Base-by-base conservation (phyloP, 352 stramenopile genomes). In the Globisporangium parvum region DNA sequence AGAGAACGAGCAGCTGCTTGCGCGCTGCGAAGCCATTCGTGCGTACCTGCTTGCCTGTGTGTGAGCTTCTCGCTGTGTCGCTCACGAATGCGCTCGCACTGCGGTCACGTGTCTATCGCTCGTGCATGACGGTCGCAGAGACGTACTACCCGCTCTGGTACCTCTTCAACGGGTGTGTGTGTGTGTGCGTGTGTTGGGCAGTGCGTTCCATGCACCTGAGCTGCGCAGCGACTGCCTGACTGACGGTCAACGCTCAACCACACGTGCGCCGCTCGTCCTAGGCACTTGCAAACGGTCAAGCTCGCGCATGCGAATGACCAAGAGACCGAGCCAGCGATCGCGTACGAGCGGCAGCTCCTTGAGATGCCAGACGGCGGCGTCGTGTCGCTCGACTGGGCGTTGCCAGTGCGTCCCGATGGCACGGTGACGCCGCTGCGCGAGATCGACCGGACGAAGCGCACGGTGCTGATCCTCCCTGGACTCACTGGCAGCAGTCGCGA, bases 311-410 rank as follows among this genome's bases (percentile, higher is more conserved):
- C 72, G 31, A 73, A 74, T 8, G 63, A 70, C 4, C 56, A 59
- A 33, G 53, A 75, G 40, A 41, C 49, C 9, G 54, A 63, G 6
- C 76, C 78, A 1, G 17, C 18, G 1, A 65, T 86, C 42, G 15
- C 37, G 3, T 91, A 91, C 63, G 58, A 77, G 49, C 74, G 80
- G 17, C 71, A 91, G 59, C 55, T 80, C 5, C 64, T 91, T 5
- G 67, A 83, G 28, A 70, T 87, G 63, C 71, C 70, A 15, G 77
- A 90, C 56, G 77, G 80, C 24, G 79, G 79, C 33, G 67, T 87
- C n/a, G 63, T 89, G 39, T 85, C 79, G 9, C 61, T 89, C 35
- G 79, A 89, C 60, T 89, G 79, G 79, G 70, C 75, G 28, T 48
- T 85, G 11, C 61, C 75, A 9, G 26, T 71, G 10, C 59, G 52